Percentiles rank a stretch among this genome's conserved stretches.
These are phyloP conservation scores for Caloboletus firmus DNA, from an alignment of 1,284 basidiomycete genomes.

Conservation along the genomic window DNA sequence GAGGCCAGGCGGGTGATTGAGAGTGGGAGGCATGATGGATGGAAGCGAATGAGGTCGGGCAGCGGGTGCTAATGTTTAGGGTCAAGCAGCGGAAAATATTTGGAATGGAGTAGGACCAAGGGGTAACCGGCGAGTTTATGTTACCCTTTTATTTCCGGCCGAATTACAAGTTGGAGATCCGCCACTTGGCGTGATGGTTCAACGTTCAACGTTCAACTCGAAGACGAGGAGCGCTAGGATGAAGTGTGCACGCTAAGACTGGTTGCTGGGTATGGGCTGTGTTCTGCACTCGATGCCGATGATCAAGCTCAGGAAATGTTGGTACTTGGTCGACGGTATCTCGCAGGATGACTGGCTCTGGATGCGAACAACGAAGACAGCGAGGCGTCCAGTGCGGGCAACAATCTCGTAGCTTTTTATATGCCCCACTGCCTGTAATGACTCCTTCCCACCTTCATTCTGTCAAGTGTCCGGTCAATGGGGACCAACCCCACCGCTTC, in stretches of 20 bases:
- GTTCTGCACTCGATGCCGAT: not conserved
- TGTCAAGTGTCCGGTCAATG: not conserved
- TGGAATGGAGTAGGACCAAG: conserved; percentile 17
- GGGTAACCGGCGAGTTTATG: conserved; percentile 12
- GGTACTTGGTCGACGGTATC: not conserved
- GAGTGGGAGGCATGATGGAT: conserved; percentile 47
- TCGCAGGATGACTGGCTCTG: not conserved
- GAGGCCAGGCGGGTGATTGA: conserved; percentile 61
- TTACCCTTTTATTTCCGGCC: conserved; percentile 17
- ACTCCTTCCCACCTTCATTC: not conserved
- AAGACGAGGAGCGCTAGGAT: not conserved
- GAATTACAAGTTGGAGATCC: conserved; percentile 14
- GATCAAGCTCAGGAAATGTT: not conserved
- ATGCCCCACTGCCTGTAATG: not conserved
- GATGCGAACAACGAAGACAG: not conserved
- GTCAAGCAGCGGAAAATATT: conserved; percentile 1
- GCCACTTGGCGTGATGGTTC: not conserved
- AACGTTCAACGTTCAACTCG: no score
- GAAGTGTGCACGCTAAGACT: not conserved
- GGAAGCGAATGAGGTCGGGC: not conserved
- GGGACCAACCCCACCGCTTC: not conserved
- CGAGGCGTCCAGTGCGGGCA: not conserved
- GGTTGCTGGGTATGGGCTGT: not conserved
- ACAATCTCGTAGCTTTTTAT: not conserved
- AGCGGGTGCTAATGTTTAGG: not conserved